Base-by-base conservation (phyloP, 2,329 filamentous ascomycete species). In the Fusarium succisae region DNA sequence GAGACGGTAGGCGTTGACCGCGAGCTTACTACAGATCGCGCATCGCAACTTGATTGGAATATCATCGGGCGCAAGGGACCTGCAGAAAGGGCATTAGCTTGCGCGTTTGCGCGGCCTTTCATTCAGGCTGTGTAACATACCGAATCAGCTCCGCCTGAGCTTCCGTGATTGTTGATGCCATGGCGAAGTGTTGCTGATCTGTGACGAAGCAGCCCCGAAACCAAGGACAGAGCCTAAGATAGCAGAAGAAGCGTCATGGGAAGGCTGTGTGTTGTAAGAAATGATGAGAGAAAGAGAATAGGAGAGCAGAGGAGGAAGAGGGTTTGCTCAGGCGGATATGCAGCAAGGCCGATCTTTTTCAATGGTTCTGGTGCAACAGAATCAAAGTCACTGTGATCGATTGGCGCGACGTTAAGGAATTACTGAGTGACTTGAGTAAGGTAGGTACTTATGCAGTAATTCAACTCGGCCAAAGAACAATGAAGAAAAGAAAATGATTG, bases 1-100 rank as follows among this genome's bases (percentile, higher is more conserved):
- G 35, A 98, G 87, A 73, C 95, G 93, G 82, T 94, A 97, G 14
- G 96, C 94, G 81, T 98, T 97, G 74, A 97, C 87, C 37, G 95
- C 95, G 66, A 98, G 88, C 82, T 94, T 95, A 85, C 93, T 96
- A 84, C 96, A 99, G 77, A 94, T 94, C 59, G 94, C 94, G 86
- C 96, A 99, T 83, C 95, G 93, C 73, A 99, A 89, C 87, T 98
- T 98, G 79, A 95, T 94, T n/a, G 96, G 96, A 66, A 98, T 95
- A 72, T 96, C 94, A 78, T 96, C 94, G 74, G 93, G 90, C 26
- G 90, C 86, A 69, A 98, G 87, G 56, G 93, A 92, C 82, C 94
- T 97, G 80, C n/a, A 54, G 35, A 59, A n/a, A 45, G 24, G 63
- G 59, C 24, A n/a, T 76, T 53, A 66, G 63, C 66, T 59, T 58